A percentile compares a stretch with the other conserved stretches of the same genome.
Evolutionary conservation across 352 stramenopile genomes (phyloP).

Genomic region (Ophiocytium majus): DNA sequence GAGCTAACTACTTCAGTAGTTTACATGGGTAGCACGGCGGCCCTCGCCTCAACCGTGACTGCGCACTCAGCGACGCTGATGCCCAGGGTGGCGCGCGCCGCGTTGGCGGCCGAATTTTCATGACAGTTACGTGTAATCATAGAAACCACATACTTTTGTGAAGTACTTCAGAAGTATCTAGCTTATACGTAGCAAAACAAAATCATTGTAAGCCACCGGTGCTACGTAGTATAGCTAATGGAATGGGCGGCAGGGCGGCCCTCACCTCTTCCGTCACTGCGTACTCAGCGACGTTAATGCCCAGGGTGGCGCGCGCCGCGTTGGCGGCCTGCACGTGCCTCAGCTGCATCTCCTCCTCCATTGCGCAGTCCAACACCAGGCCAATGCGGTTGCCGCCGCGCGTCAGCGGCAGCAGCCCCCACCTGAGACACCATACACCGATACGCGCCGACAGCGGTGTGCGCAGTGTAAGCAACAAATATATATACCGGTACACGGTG

Average conservation of each 20-base stretch:
- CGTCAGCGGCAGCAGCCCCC: slow-evolving; percentile 45
- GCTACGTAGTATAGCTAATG: too few species aligned
- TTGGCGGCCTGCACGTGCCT: slow-evolving; percentile 57
- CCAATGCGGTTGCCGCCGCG: slow-evolving; percentile 53
- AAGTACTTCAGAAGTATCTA: too few species aligned
- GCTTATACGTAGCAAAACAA: too few species aligned
- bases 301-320: slow-evolving; percentile 56
- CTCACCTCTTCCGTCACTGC: slow-evolving; percentile 37
- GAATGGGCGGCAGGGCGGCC: too few species aligned
- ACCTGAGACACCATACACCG: slow-evolving; percentile 20
- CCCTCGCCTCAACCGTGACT: slow-evolving; percentile 28
- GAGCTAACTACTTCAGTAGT: too few species aligned
- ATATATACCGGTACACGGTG: too few species aligned
- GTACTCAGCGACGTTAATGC: slow-evolving; percentile 54
- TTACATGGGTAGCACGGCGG: too few species aligned
- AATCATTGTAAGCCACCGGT: too few species aligned
- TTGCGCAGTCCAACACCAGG: slow-evolving; percentile 54
- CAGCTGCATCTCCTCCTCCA: slow-evolving; percentile 56
- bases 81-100: slow-evolving; percentile 55
- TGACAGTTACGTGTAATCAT: too few species aligned
- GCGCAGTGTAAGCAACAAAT: background rate
- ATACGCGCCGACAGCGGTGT: too few species aligned
- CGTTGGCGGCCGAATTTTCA: slow-evolving; percentile 46
- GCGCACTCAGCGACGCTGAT: slow-evolving; percentile 53
- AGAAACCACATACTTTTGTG: too few species aligned